A percentile compares a stretch with the other conserved stretches of the same genome.
phyloP scores from a whole-genome alignment of 2,329 filamentous ascomycete genomes.

The Hymenoscyphus linearis region DNA sequence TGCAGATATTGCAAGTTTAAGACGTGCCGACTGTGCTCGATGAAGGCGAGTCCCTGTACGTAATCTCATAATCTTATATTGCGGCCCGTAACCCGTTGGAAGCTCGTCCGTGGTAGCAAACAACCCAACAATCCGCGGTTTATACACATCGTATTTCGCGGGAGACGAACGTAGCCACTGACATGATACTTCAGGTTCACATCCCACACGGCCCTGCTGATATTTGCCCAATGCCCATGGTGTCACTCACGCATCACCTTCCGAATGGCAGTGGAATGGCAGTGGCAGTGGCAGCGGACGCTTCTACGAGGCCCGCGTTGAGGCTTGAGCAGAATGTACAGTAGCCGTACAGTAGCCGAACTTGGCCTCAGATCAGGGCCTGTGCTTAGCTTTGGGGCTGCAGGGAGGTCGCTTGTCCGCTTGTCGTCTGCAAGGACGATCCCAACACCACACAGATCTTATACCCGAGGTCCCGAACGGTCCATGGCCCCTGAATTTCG shows the following conservation, averaged over 20 bases:
- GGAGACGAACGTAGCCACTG: constrained; percentile 1
- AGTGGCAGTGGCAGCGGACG: background rate
- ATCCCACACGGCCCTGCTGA: background rate
- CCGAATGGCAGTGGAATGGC: background rate
- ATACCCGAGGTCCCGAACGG: too few species aligned
- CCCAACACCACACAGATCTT: background rate
- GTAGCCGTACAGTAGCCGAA: background rate
- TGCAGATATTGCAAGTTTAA: constrained; percentile 65
- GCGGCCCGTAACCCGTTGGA: background rate
- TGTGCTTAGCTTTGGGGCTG: constrained; percentile 2
- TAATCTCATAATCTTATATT: background rate
- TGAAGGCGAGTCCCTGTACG: constrained; percentile 24
- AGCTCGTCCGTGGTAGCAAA: background rate
- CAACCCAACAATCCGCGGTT: background rate
- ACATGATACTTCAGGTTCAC: constrained; percentile 2
- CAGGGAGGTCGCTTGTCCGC: background rate
- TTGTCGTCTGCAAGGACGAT: constrained; percentile 6
- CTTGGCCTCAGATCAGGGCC: background rate
- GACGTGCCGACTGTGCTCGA: constrained; percentile 51
- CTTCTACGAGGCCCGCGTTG: background rate
- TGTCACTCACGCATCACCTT: background rate
- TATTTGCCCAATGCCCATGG: background rate
- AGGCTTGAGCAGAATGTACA: background rate
- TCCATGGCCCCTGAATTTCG: background rate
- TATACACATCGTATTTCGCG: background rate